Conservation (phyloP, 768 basidiomycete species). For the Hypholoma sublateritium region DNA sequence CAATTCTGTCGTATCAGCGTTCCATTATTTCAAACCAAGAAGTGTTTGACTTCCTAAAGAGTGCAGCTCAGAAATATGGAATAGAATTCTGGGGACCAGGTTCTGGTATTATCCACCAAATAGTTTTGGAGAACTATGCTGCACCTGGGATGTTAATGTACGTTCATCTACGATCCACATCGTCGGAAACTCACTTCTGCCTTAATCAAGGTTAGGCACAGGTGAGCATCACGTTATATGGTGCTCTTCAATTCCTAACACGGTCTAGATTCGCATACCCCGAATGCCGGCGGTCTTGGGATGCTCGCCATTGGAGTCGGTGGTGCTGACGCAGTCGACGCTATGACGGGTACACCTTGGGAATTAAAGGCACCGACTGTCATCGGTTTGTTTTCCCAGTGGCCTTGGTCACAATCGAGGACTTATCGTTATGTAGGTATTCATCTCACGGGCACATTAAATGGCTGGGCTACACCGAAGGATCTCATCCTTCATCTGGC, state of each 20-base stretch:
- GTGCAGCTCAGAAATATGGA: conserved; percentile 86
- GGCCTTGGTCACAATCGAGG: background rate
- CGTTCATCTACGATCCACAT: conserved; percentile 16
- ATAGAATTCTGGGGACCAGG: conserved; percentile 99
- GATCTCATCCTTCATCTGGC: conserved; percentile 94
- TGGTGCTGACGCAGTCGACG: conserved; percentile 97
- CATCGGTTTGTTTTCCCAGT: conserved; percentile 50
- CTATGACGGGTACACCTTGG: conserved; percentile 98
- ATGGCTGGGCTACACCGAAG: conserved; percentile 93
- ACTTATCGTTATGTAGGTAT: conserved; percentile 52
- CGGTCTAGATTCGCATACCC: conserved; percentile 86
- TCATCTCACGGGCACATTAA: conserved; percentile 83
- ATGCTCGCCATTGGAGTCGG: conserved; percentile 98
- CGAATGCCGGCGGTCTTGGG: conserved; percentile 96
- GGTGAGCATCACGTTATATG: conserved; percentile 37
- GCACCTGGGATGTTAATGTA: conserved; percentile 94
- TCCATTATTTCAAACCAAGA: conserved; percentile 91
- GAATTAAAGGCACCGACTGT: conserved; percentile 91
- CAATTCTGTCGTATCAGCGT: conserved; percentile 40
- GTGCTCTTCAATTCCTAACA: conserved; percentile 1
- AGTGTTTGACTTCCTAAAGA: conserved; percentile 96
- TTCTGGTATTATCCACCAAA: conserved; percentile 96
- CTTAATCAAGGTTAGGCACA: conserved; percentile 67
- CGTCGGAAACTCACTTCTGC: conserved; percentile 5
- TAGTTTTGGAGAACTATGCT: conserved; percentile 96